Evolutionary conservation across 352 stramenopile genomes (phyloP).

Genomic region (Pythium plurisporium): DNA sequence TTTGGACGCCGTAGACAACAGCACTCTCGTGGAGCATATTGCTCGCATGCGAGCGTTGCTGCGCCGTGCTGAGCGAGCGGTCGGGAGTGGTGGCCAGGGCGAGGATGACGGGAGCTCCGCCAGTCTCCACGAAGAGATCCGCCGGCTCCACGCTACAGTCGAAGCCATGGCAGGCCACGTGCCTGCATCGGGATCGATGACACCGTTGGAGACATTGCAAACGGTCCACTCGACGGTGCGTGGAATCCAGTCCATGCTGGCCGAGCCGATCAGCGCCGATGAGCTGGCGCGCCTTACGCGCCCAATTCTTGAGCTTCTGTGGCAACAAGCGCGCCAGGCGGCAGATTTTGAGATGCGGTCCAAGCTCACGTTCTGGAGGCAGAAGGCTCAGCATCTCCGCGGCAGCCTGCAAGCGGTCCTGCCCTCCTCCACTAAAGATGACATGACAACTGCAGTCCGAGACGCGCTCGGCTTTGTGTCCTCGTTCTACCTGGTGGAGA

Average conservation of each 20-base stretch:
- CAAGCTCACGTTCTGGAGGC: constrained; percentile 34
- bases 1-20: neutral
- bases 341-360: constrained; percentile 24
- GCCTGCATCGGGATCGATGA: neutral
- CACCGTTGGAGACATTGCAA: constrained; percentile 14
- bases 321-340: constrained; percentile 17
- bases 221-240: constrained; percentile 15
- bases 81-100: neutral
- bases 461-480: constrained; percentile 31
- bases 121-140: constrained; percentile 11
- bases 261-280: neutral
- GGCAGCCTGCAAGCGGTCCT: constrained; percentile 15
- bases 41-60: neutral
- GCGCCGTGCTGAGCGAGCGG: neutral
- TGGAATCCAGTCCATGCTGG: constrained; percentile 13
- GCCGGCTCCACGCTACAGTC: constrained; percentile 13
- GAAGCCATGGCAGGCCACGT: neutral
- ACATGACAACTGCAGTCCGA: neutral
- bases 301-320: constrained; percentile 20
- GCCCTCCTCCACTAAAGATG: neutral
- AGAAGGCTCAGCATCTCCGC: constrained; percentile 29
- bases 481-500: constrained; percentile 29
- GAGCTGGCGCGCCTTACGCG: constrained; percentile 1
- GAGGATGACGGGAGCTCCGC: constrained; percentile 6
- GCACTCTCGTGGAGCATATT: neutral